Conservation (phyloP, 805 yeast species). For the Teunomyces lycoperdinae region DNA sequence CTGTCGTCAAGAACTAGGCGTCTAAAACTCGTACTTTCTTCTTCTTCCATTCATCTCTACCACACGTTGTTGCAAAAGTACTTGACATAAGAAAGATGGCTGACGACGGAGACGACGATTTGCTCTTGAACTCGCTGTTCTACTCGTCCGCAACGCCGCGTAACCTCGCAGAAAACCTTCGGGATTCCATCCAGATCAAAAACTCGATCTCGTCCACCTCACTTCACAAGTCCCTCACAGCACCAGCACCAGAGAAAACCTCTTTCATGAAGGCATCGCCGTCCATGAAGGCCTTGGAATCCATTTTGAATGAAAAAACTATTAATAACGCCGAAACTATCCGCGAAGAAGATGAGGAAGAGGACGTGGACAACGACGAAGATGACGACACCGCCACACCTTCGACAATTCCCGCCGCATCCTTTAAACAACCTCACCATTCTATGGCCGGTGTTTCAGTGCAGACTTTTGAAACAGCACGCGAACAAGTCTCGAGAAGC, state of each 20-base stretch:
- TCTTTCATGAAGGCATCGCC: slow-evolving; percentile 38
- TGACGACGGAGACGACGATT: slow-evolving; percentile 20
- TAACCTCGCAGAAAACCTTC: slow-evolving; percentile 24
- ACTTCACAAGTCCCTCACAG: slow-evolving; percentile 10
- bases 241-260: slow-evolving; percentile 13
- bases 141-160: slow-evolving; percentile 27
- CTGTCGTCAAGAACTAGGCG: too few species aligned
- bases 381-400: slow-evolving; percentile 2
- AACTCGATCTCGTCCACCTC: slow-evolving; percentile 25
- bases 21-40: too few species aligned
- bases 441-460: slow-evolving; percentile 13
- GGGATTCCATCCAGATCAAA: slow-evolving; percentile 26
- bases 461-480: slow-evolving; percentile 30
- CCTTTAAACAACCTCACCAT: slow-evolving; percentile 1
- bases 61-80: background rate
- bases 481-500: slow-evolving; percentile 10
- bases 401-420: background rate
- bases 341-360: slow-evolving; percentile 19
- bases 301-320: slow-evolving; percentile 21
- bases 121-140: slow-evolving; percentile 31
- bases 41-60: background rate
- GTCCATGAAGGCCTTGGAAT: slow-evolving; percentile 40
- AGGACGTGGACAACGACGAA: slow-evolving; percentile 7
- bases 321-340: slow-evolving; percentile 1
- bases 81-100: background rate